A percentile compares a stretch with the other conserved stretches of the same genome.
phyloP scores from a whole-genome alignment of 352 stramenopile genomes.

The Globisporangium spiculum region DNA sequence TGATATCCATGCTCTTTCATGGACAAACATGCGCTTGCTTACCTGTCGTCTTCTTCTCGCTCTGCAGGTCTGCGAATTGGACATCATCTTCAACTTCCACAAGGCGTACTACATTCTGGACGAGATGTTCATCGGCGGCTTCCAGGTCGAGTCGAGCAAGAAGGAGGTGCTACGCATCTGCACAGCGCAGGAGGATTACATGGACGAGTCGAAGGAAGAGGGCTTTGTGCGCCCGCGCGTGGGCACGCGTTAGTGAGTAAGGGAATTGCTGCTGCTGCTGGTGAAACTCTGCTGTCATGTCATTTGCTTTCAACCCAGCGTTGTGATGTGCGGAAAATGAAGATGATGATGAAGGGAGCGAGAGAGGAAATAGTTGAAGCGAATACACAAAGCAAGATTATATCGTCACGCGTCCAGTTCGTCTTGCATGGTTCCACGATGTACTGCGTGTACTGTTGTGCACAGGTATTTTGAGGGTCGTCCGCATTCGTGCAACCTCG shows the following conservation, averaged over 20 bases:
- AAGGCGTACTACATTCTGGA: conserved; percentile 99
- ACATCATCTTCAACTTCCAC: conserved; percentile 99
- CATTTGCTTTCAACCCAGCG: not conserved
- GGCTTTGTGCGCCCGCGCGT: conserved; percentile 65
- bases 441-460: not conserved
- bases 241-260: conserved; percentile 46
- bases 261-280: not conserved
- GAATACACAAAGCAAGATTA: not conserved
- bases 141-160: conserved; percentile 96
- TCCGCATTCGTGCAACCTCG: not conserved
- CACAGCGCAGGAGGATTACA: conserved; percentile 89
- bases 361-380: not conserved
- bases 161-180: conserved; percentile 88
- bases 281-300: not conserved
- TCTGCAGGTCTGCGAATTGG: conserved; percentile 83
- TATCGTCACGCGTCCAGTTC: not conserved
- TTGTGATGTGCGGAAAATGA: not conserved
- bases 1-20: not conserved
- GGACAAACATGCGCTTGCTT: conserved; percentile 12
- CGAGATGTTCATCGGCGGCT: conserved; percentile 98
- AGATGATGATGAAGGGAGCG: not conserved
- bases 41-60: conserved; percentile 52
- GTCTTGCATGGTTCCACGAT: not conserved
- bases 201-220: conserved; percentile 88
- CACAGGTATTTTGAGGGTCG: not conserved